Evolutionary conservation across 805 yeast genomes (phyloP).

Genomic region (Barnettozyma pratensis): DNA sequence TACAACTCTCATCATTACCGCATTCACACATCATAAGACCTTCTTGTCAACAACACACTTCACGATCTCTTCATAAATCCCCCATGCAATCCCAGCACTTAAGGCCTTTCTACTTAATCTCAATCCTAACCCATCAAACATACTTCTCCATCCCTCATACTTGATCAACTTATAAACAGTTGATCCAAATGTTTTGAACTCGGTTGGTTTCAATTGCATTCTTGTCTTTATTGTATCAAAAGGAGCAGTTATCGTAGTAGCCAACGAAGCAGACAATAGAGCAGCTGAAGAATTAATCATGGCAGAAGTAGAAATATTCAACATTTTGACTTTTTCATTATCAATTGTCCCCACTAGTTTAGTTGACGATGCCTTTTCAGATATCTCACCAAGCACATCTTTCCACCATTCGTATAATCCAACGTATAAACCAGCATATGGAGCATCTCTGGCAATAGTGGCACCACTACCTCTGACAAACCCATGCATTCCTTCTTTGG

Average conservation of each 20-base stretch:
- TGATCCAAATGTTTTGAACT: conserved; percentile 36
- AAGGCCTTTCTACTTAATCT: conserved; percentile 80
- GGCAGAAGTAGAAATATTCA: conserved; percentile 39
- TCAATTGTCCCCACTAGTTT: background rate
- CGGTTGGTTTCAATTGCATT: conserved; percentile 65
- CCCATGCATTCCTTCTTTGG: conserved; percentile 51
- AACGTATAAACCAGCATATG: conserved; percentile 92
- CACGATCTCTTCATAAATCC: conserved; percentile 87
- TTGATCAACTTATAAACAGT: conserved; percentile 35
- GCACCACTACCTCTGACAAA: conserved; percentile 87
- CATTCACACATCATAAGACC: too few relatives aligned
- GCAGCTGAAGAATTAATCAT: conserved; percentile 74
- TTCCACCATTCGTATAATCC: conserved; percentile 78
- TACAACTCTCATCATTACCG: too few relatives aligned
- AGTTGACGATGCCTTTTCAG: background rate
- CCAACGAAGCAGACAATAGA: conserved; percentile 63
- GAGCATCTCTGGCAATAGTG: conserved; percentile 87
- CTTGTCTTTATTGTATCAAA: conserved; percentile 92
- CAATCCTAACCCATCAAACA: conserved; percentile 81
- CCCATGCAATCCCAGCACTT: conserved; percentile 96
- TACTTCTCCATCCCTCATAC: conserved; percentile 44
- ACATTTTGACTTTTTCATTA: background rate
- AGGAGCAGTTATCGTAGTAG: conserved; percentile 89
- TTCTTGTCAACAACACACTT: conserved; percentile 19
- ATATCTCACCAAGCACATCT: conserved; percentile 39